Base-by-base conservation (phyloP, 441 rosid species). In the Populus trichocarpa region DNA sequence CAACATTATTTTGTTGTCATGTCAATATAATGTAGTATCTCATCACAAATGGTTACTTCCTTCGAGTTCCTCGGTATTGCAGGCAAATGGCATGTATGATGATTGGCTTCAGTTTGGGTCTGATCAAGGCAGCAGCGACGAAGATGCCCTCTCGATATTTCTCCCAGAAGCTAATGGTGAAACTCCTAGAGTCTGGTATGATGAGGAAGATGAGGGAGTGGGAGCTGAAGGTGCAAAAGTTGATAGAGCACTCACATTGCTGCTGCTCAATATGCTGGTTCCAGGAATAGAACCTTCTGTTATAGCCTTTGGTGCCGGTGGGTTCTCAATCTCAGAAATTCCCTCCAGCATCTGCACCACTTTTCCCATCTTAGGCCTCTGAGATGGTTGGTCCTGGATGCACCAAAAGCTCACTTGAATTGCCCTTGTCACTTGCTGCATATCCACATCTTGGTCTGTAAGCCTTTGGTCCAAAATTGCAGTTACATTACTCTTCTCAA, bases 301-400 rank as follows among this genome's bases (percentile, higher is more conserved):
- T 5, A 81, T 40, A 3, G 82, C 81, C 76, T 84, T 89, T 1
- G 89, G 94, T 26, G 90, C 89, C 0, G 90, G 89, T 0, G 94
- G 94, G 70, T 64, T 88, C 77, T 81, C 85, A 53, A 88, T 86
- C 73, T 86, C 91, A 8, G 75, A 71, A 11, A 90, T 82, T 78
- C 94, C 96, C 72, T 92, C 96, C 4, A 92, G 83, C 92, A 92
- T 90, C 83, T 90, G 32, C 32, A 30, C 32, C 0, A 30, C 32
- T 30, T 30, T 30, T 30, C 32, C 32, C 32, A 30, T 30, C 77
- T 61, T 85, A 25, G 97, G 97, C 66, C 97, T 83, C 32, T 88
- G 90, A 71, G 88, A 90, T 23, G 93, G 92, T 35, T 90, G 90
- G 76, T 87, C 91, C 77, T 79, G 32, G 32, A 30, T 30, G 3